Percentiles rank a stretch among this genome's conserved stretches.
These are phyloP conservation scores for Ochetophila trinervis DNA, from an alignment of 306 rosid genomes.

Conservation along the genomic window DNA sequence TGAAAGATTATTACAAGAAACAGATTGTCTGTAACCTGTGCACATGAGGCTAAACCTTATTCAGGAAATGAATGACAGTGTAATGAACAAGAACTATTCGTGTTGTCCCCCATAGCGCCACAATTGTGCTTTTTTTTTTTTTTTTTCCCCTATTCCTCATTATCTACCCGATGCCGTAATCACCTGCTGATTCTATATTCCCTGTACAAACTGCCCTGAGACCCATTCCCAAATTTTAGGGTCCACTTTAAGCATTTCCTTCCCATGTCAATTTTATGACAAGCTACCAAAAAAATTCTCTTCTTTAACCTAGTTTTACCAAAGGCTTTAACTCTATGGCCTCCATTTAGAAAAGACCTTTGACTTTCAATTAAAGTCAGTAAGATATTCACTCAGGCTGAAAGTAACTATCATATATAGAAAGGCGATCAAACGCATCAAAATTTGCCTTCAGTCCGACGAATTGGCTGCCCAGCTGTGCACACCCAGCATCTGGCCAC, in stretches of 20 bases:
- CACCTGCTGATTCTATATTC: conserved; percentile 35
- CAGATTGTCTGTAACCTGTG: conserved; percentile 17
- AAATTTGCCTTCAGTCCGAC: conserved; percentile 87
- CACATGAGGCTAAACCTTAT: conserved; percentile 31
- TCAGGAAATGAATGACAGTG: conserved; percentile 27
- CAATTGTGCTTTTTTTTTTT: conserved; percentile 1
- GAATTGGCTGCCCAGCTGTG: conserved; percentile 80
- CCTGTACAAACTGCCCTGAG: conserved; percentile 47
- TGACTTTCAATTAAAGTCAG: not conserved
- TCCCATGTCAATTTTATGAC: not conserved
- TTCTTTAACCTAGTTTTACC: conserved; percentile 12
- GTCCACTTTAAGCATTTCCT: conserved; percentile 23
- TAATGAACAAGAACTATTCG: not conserved
- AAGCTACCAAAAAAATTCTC: conserved; percentile 21
- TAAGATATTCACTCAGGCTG: conserved; percentile 40
- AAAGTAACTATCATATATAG: conserved; percentile 78
- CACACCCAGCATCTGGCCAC: conserved; percentile 91
- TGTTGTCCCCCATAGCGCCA: conserved; percentile 25
- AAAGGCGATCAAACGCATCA: conserved; percentile 84
- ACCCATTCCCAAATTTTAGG: conserved; percentile 41
- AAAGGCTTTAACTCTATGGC: not conserved
- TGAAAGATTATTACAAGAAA: not conserved
- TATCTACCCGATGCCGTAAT: conserved; percentile 20
- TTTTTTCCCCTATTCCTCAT: conserved; percentile 5
- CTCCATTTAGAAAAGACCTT: not conserved